phyloP scores from a whole-genome alignment of 495 filamentous ascomycete species.

The Amorphotheca resinae region DNA sequence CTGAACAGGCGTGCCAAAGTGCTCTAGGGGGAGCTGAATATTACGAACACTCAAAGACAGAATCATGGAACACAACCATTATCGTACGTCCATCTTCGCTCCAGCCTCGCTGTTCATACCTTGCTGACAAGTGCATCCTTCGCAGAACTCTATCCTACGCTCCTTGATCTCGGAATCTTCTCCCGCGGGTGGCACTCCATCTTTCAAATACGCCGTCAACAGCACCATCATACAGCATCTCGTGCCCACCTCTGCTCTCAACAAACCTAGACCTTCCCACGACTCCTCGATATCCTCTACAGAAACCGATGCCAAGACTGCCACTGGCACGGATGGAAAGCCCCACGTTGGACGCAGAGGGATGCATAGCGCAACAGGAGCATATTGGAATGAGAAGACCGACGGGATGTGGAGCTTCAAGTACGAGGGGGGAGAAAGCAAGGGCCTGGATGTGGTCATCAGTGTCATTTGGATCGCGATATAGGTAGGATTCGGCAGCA shows the following conservation, averaged over 20 bases:
- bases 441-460: conserved; percentile 85
- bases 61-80: conserved; percentile 78
- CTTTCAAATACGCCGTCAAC: conserved; percentile 88
- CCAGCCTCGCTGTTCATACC: neutral
- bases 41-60: conserved; percentile 74
- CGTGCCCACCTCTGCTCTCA: conserved; percentile 39
- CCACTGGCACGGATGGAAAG: conserved; percentile 38
- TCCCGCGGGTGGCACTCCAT: conserved; percentile 36
- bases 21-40: conserved; percentile 54
- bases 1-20: conserved; percentile 63
- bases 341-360: conserved; percentile 67
- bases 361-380: conserved; percentile 91
- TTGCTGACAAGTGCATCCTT: neutral
- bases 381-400: conserved; percentile 94
- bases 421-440: conserved; percentile 69
- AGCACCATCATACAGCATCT: conserved; percentile 96
- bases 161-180: conserved; percentile 73
- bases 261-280: conserved; percentile 35
- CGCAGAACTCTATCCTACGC: conserved; percentile 74
- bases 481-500: conserved; percentile 18
- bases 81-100: conserved; percentile 49
- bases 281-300: conserved; percentile 23
- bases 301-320: conserved; percentile 26
- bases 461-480: conserved; percentile 80
- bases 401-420: conserved; percentile 99